A percentile compares a stretch with the other conserved stretches of the same genome.
Evolutionary conservation across 805 yeast genomes (phyloP).

Genomic region (Danielia reshetovae): DNA sequence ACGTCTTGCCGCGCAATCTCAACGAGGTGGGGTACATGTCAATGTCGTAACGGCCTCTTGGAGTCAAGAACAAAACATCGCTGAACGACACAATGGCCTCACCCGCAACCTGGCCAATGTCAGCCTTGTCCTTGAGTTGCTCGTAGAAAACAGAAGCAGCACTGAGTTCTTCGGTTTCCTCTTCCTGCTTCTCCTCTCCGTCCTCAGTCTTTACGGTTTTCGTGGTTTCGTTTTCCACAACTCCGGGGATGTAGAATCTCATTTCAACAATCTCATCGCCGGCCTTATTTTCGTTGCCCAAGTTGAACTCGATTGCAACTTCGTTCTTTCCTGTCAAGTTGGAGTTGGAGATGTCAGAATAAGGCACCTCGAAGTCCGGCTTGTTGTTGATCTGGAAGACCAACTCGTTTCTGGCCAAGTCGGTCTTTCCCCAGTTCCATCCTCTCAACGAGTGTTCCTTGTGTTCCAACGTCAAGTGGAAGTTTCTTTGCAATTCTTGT

Average conservation of each 20-base stretch:
- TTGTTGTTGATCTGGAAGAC: conserved; percentile 80
- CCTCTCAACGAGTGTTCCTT: conserved; percentile 93
- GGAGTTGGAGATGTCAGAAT: conserved; percentile 71
- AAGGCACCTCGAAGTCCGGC: conserved; percentile 91
- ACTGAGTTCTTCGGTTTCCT: conserved; percentile 46
- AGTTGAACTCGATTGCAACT: conserved; percentile 82
- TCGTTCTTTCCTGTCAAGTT: conserved; percentile 90
- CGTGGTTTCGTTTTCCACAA: conserved; percentile 48
- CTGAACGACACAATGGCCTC: conserved; percentile 91
- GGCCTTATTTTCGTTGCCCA: conserved; percentile 57
- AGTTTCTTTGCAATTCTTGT: conserved; percentile 76
- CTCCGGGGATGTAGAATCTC: conserved; percentile 92
- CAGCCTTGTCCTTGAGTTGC: conserved; percentile 86
- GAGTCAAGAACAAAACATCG: conserved; percentile 88
- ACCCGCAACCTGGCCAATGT: conserved; percentile 90
- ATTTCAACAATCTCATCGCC: conserved; percentile 97
- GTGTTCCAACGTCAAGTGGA: conserved; percentile 68
- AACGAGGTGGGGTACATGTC: conserved; percentile 86
- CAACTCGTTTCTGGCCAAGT: conserved; percentile 87
- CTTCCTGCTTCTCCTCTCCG: conserved; percentile 31
- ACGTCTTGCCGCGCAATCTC: conserved; percentile 94
- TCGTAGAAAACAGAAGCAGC: conserved; percentile 88
- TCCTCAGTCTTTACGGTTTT: conserved; percentile 25
- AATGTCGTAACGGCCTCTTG: conserved; percentile 97
- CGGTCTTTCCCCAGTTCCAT: conserved; percentile 98